These are phyloP conservation scores for Rhizopogon vulgaris DNA, from an alignment of 768 basidiomycete genomes.

Conservation along the genomic window DNA sequence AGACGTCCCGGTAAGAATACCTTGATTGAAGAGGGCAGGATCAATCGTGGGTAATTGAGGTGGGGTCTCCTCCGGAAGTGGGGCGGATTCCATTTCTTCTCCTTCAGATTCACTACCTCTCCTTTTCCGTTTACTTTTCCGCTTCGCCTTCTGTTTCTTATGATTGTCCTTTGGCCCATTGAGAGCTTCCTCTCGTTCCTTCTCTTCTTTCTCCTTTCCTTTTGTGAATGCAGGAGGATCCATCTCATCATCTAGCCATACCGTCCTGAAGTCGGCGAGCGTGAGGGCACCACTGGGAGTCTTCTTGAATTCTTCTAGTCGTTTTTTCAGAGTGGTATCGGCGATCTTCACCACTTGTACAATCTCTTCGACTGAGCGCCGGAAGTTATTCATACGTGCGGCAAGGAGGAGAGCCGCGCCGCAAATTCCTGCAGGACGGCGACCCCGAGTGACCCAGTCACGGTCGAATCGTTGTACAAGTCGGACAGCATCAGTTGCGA, in stretches of 20 bases:
- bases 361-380: slow-evolving; percentile 89
- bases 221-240: slow-evolving; percentile 87
- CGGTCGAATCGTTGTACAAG: slow-evolving; percentile 91
- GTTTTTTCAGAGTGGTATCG: slow-evolving; percentile 89
- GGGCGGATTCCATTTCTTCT: slow-evolving; percentile 14
- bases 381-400: slow-evolving; percentile 97
- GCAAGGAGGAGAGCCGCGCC: slow-evolving; percentile 93
- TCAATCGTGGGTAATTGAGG: slow-evolving; percentile 37
- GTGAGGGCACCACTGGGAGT: slow-evolving; percentile 84
- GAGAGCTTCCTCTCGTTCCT: slow-evolving; percentile 37
- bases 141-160: slow-evolving; percentile 19
- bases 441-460: slow-evolving; percentile 96
- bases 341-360: slow-evolving; percentile 99
- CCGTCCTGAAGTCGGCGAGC: slow-evolving; percentile 81
- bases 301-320: slow-evolving; percentile 90
- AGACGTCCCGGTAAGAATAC: slow-evolving; percentile 58
- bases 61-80: slow-evolving; percentile 10
- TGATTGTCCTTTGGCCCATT: slow-evolving; percentile 24
- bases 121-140: slow-evolving; percentile 33
- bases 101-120: slow-evolving; percentile 33
- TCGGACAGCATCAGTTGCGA: slow-evolving; percentile 89
- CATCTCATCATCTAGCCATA: slow-evolving; percentile 89
- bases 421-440: slow-evolving; percentile 95
- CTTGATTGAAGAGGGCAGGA: slow-evolving; percentile 53
- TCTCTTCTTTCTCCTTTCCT: slow-evolving; percentile 66